phyloP scores from a whole-genome alignment of 2,329 filamentous ascomycete genomes.

The Balansia obtecta region DNA sequence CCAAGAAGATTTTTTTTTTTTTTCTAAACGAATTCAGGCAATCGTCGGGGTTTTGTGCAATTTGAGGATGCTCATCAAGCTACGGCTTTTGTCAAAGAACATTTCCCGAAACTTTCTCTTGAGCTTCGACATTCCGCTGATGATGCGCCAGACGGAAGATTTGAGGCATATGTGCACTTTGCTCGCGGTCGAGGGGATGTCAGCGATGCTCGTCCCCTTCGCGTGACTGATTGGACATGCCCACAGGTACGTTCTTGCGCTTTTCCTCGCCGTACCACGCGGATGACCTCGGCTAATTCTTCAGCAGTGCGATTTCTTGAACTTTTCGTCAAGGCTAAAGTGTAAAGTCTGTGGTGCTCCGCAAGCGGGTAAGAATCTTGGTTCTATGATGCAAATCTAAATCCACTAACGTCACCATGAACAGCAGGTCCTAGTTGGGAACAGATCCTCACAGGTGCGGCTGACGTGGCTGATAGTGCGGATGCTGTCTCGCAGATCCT shows the following conservation, averaged over 20 bases:
- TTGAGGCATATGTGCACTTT: slow-evolving; percentile 28
- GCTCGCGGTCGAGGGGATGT: slow-evolving; percentile 24
- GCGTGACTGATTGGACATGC: slow-evolving; percentile 23
- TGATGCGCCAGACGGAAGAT: slow-evolving; percentile 25
- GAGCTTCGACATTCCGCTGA: slow-evolving; percentile 24
- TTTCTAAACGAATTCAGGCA: slow-evolving; percentile 16
- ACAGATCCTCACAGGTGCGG: slow-evolving; percentile 32
- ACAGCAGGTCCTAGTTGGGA: slow-evolving; percentile 16
- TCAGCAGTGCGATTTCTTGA: slow-evolving; percentile 26
- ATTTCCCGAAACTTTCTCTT: slow-evolving; percentile 28
- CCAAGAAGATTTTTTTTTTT: no score
- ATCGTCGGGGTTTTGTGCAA: slow-evolving; percentile 29
- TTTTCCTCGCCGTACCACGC: neutral
- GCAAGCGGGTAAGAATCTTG: slow-evolving; percentile 15
- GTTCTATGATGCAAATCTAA: neutral
- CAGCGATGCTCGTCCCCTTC: slow-evolving; percentile 15
- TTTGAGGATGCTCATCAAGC: slow-evolving; percentile 28
- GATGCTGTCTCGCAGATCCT: slow-evolving; percentile 61
- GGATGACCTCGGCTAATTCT: slow-evolving; percentile 8
- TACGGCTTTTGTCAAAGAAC: slow-evolving; percentile 27
- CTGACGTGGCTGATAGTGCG: slow-evolving; percentile 36
- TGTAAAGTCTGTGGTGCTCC: slow-evolving; percentile 27
- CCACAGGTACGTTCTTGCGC: slow-evolving; percentile 15
- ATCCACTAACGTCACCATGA: neutral
- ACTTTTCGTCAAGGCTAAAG: slow-evolving; percentile 23